Base-by-base conservation (phyloP, 768 basidiomycete genomes). In the Filobasidium wieringae region DNA sequence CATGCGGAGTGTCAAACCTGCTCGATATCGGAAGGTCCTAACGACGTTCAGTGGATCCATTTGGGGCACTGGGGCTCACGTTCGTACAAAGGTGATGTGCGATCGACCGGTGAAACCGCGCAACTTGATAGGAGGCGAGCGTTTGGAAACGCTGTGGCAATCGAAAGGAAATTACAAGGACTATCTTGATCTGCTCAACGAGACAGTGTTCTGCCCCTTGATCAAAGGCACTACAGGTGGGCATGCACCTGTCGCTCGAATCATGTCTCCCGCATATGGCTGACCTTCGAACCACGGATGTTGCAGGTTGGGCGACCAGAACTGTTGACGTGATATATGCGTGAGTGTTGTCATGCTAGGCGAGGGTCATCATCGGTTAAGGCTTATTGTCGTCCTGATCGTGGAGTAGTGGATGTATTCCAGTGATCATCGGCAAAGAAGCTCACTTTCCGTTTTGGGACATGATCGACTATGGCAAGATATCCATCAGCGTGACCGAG, bases 341-440 rank as follows among this genome's bases (percentile, higher is more conserved):
- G 43, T 47, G 43, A 47, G 43, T 47, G 37, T 22, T 17, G 17
- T 40, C 37, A n/a, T 43, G 41, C 8, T 8, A 43, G 24, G 19
- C 24, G 9, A 8, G 7, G 8, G 9, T 9, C 11, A 22, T 43
- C 15, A 43, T 8, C 15, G 7, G 41, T 43, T 19, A 7, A 8
- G 14, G 22, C n/a, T 26, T 47, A 4, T 17, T 22, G 14, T 47
- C n/a, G 17, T 19, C 41, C 41, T 24, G 15, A 9, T 26, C 22
- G 43, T 4, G 43, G 71, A 36, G 70, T 26, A 47, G 43, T 4
- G 43, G 71, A 36, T 72, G 71, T 59, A 72, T 72, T 32, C 69
- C 71, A 19, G 68, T 69, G n/a, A 61, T 71, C 52, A 58, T 72
- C 49, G 66, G 66, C 59, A 66, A 72, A 51, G 59, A 61, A 24